Conservation (phyloP, 805 yeast species). For the Yarrowia sp. region DNA sequence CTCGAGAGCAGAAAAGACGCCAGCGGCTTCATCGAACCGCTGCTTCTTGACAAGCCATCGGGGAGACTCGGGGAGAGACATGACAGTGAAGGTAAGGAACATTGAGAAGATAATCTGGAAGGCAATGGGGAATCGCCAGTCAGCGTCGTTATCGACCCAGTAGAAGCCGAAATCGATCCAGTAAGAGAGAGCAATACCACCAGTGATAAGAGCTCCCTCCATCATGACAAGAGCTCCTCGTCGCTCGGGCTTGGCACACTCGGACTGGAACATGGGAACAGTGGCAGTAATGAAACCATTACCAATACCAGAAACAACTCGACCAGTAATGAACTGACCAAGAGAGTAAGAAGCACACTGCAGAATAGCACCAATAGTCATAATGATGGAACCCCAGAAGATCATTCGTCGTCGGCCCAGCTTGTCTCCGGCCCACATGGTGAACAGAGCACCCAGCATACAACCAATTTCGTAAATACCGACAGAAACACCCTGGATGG, state of each 20-base stretch:
- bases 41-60: slow-evolving; percentile 74
- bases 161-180: slow-evolving; percentile 45
- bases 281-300: slow-evolving; percentile 76
- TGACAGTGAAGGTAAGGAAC: slow-evolving; percentile 59
- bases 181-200: slow-evolving; percentile 72
- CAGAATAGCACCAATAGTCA: slow-evolving; percentile 49
- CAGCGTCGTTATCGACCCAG: slow-evolving; percentile 50
- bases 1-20: slow-evolving; percentile 36
- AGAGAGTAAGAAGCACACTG: slow-evolving; percentile 40
- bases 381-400: slow-evolving; percentile 47
- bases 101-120: slow-evolving; percentile 60
- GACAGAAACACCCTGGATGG: slow-evolving; percentile 30
- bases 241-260: slow-evolving; percentile 59
- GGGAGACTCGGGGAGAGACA: slow-evolving; percentile 77
- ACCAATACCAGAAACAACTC: slow-evolving; percentile 71
- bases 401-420: slow-evolving; percentile 49
- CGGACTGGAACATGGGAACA: slow-evolving; percentile 79
- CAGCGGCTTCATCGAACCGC: slow-evolving; percentile 44
- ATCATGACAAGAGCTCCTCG: slow-evolving; percentile 67
- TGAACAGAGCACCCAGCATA: slow-evolving; percentile 47
- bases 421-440: slow-evolving; percentile 48
- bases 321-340: slow-evolving; percentile 45
- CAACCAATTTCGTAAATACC: slow-evolving; percentile 49
- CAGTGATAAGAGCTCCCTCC: slow-evolving; percentile 68
- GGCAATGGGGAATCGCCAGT: slow-evolving; percentile 80